Evolutionary conservation across 2,329 filamentous ascomycete genomes (phyloP), one percentile per base, ranked within the genome.

Genomic region (Didymellaceae sp.): DNA sequence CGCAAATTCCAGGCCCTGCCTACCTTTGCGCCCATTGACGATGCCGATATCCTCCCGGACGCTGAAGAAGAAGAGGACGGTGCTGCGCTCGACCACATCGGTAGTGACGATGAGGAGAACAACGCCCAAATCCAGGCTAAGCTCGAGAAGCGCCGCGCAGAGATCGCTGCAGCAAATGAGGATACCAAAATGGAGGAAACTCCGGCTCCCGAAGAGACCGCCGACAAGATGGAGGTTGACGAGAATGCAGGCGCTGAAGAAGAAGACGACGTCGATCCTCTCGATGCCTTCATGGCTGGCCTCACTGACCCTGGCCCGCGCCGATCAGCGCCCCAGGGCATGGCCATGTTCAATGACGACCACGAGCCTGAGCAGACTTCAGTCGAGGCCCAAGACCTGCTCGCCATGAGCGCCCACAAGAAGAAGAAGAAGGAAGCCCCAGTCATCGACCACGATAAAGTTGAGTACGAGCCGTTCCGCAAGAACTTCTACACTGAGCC

Each of bases 341-440:
- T 96, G 70, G 85, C 92, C 6, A 89, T 97, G 63, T 96, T 96
- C 70, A 90, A 88, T 53, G 92, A 96, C 46, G 82, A 86, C 54
- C 88, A 96, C 55, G 91, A 96, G 52, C 78, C 82, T 11, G 80
- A 83, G 49, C 71, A 87, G 41, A 84, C 84, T 25, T 81, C 85
- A 24, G 79, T 88, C 24, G 85, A 85, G 25, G 80, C 82, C 28
- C 82, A 86, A 59, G 82, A 73, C 40, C 51, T 72, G 11, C 48
- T 70, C 28, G 65, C 66, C 84, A 63, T 79, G 34, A 81, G 83
- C n/a, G 80, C 86, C 58, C 77, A 83, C 5, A 66, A 88, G 81
- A 81, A 87, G 79, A 97, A 96, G 78, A 97, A 96, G 80, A 96
- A 97, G 75, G 94, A 97, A 53, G 86, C 97, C n/a, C 91, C 92